Conservation (phyloP, 2,329 filamentous ascomycete genomes). For the Pestalotiopsis sp. region DNA sequence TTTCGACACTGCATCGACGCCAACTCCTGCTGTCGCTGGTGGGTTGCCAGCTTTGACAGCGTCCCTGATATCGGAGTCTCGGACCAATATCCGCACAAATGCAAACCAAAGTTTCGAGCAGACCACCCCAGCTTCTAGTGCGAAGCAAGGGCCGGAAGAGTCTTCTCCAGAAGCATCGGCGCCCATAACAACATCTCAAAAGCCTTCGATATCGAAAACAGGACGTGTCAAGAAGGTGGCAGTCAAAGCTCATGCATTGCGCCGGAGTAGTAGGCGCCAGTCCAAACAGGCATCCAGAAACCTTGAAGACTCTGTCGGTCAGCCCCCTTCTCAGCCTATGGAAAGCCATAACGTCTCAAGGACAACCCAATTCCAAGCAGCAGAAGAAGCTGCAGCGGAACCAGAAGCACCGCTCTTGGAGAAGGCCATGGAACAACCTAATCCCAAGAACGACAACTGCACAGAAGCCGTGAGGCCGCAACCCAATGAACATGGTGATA, state of each 20-base stretch:
- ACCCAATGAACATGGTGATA: constrained; percentile 11
- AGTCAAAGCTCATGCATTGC: constrained; percentile 1
- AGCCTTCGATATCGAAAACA: background rate
- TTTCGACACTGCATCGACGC: constrained; percentile 5
- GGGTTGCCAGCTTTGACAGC: constrained; percentile 6
- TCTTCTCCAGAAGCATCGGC: background rate
- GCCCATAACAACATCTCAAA: background rate
- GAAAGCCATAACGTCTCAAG: background rate
- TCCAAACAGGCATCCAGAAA: background rate
- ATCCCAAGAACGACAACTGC: background rate
- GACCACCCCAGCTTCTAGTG: constrained; percentile 4
- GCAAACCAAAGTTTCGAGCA: background rate
- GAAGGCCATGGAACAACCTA: background rate
- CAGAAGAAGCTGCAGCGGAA: background rate
- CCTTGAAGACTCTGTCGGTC: background rate
- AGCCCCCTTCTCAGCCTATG: background rate
- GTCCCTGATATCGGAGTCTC: background rate
- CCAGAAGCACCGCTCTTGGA: background rate
- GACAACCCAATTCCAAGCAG: background rate
- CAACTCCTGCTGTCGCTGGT: constrained; percentile 13
- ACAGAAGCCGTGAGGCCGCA: background rate
- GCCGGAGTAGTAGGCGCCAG: background rate
- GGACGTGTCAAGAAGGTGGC: background rate
- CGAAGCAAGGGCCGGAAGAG: background rate
- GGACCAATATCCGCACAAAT: background rate